These are phyloP conservation scores for Aspergillus nomiae DNA, from an alignment of 2,329 filamentous ascomycete species.

Conservation along the genomic window DNA sequence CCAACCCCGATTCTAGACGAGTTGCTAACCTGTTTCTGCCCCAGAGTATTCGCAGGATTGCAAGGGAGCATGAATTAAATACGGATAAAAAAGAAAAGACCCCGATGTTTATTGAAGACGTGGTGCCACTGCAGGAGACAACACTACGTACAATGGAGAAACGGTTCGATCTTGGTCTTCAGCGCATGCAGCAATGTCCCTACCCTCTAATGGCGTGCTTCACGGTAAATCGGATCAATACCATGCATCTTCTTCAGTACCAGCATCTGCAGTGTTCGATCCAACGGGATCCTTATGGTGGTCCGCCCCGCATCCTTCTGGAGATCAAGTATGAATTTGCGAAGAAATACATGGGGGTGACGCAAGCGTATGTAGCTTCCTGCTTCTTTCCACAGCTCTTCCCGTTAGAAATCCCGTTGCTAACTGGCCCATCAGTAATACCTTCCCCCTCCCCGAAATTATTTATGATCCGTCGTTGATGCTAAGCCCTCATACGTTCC, in stretches of 20 bases:
- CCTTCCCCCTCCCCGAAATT: conserved; percentile 23
- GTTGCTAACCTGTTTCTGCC: too few species aligned
- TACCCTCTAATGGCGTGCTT: too few species aligned
- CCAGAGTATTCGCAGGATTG: too few species aligned
- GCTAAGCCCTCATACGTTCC: conserved; percentile 19
- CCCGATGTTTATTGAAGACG: conserved; percentile 4
- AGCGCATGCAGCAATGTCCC: too few species aligned
- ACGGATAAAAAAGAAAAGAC: too few species aligned
- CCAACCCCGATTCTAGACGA: too few species aligned
- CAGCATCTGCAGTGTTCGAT: too few species aligned
- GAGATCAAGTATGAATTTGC: conserved; percentile 8
- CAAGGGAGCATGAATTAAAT: too few species aligned
- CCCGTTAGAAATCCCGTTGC: not conserved
- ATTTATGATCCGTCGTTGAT: conserved; percentile 24
- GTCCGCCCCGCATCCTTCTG: conserved; percentile 3
- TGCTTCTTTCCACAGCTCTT: not conserved
- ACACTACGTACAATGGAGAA: not conserved
- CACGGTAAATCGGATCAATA: too few species aligned
- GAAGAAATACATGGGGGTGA: conserved; percentile 8
- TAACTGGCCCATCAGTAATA: conserved; percentile 15
- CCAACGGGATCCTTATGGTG: not conserved
- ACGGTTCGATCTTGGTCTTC: too few species aligned
- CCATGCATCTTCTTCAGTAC: too few species aligned
- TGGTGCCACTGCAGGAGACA: not conserved
- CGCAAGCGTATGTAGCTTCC: conserved; percentile 5